Base-by-base conservation (phyloP, 768 basidiomycete species). In the Wakefieldia striispora region DNA sequence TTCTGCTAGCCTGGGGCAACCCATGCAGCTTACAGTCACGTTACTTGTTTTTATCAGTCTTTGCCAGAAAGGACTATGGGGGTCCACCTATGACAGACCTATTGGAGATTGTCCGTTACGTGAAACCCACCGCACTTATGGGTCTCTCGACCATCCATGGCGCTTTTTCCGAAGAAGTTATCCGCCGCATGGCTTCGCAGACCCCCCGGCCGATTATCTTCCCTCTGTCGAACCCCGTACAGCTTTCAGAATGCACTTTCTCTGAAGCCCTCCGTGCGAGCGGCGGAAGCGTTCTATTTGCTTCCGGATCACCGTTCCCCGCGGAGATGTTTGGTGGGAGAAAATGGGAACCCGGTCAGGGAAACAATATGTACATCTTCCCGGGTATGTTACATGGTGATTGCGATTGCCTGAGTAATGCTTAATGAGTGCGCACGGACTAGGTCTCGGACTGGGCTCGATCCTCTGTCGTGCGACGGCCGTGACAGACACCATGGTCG, bases 301-400 rank as follows among this genome's bases (percentile, higher is more conserved):
- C 95, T 0, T 86, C 83, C 35, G 94, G 93, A 3, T 89, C 87
- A 27, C 94, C 93, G 3, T 97, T 94, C 80, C 78, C 81, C 13
- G 74, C 78, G 40, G 75, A 84, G 55, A 59, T 69, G 48, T 86
- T 75, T 70, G 67, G 75, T 31, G 83, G 82, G 26, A 73, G 71
- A 45, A 75, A 56, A 29, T 71, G 85, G 56, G 83, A 85, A 55
- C 84, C 94, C 2, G 90, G 91, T 20, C 95, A 97, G 70, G 93
- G 93, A 23, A 97, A 95, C 67, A 97, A 95, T 69, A 93, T 94
- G 90, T 89, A 88, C 66, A 86, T 88, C 61, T 86, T 86, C 75
- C 83, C 83, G 42, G 80, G 82, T 81, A 36, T 14, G 69, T 60
- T 14, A 2, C 5, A 12, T 21, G 24, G 38, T 20, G 20, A n/a